These are phyloP conservation scores for Citropsis articulata DNA, from an alignment of 345 rosid genomes.

Conservation along the genomic window DNA sequence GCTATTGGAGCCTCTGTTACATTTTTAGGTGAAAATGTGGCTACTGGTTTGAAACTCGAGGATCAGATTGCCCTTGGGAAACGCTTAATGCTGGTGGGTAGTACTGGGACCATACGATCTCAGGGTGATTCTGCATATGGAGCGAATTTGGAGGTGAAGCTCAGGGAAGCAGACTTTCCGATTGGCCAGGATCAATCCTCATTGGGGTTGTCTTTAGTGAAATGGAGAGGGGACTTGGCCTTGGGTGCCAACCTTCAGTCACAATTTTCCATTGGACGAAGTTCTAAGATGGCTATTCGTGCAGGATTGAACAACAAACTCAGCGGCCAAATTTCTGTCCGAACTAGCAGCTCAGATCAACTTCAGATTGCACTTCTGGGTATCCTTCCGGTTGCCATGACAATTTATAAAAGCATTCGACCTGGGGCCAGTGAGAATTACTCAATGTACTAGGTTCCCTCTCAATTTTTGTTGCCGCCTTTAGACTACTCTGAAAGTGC, in stretches of 20 bases:
- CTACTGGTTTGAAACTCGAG: constrained; percentile 82
- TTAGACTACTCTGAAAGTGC: constrained; percentile 2
- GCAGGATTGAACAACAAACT: constrained; percentile 95
- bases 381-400: constrained; percentile 64
- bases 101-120: constrained; percentile 77
- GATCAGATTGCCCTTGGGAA: constrained; percentile 79
- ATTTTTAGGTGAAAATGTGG: constrained; percentile 81
- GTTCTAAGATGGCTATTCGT: constrained; percentile 75
- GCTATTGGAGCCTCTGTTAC: constrained; percentile 76
- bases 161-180: constrained; percentile 81
- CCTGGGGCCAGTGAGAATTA: constrained; percentile 66
- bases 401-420: constrained; percentile 65
- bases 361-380: constrained; percentile 82
- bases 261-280: constrained; percentile 69
- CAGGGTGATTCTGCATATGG: constrained; percentile 87
- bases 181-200: constrained; percentile 90
- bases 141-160: constrained; percentile 82
- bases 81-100: constrained; percentile 73
- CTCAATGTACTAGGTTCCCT: constrained; percentile 53
- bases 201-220: constrained; percentile 79
- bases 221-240: constrained; percentile 94
- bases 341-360: constrained; percentile 90
- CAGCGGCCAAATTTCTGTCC: constrained; percentile 75
- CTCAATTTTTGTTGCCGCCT: constrained; percentile 5
- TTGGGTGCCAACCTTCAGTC: constrained; percentile 91